A percentile compares a stretch with the other conserved stretches of the same genome.
Evolutionary conservation across 1,284 basidiomycete genomes (phyloP).

Genomic region (Cryptococcus deneoformans): DNA sequence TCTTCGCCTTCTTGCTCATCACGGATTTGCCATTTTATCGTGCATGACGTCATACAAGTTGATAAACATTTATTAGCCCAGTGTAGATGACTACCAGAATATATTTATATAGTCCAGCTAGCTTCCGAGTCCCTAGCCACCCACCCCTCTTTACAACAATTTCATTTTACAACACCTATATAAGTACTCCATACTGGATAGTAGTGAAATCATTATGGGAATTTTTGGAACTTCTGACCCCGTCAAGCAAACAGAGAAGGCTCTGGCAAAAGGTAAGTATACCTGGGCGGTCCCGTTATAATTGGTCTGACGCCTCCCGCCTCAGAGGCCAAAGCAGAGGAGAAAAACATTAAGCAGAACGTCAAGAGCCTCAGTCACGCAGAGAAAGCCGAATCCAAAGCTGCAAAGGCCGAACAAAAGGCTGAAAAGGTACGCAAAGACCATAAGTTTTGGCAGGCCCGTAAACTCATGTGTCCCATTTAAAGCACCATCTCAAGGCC

Average conservation of each 20-base stretch:
- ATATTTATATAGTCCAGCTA: too few species aligned
- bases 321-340: conserved; percentile 31
- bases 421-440: conserved; percentile 20
- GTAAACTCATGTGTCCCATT: not conserved
- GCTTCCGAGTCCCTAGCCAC: too few species aligned
- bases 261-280: conserved; percentile 34
- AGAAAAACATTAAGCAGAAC: conserved; percentile 30
- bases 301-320: not conserved
- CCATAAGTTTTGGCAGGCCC: not conserved
- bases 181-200: too few species aligned
- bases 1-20: too few species aligned
- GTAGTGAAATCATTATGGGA: conserved; percentile 26
- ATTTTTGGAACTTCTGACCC: conserved; percentile 40
- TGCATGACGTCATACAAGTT: too few species aligned
- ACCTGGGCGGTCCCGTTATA: not conserved
- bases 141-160: too few species aligned
- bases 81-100: too few species aligned
- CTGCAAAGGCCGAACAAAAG: conserved; percentile 31
- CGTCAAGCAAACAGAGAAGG: conserved; percentile 40
- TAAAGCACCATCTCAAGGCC: conserved; percentile 36
- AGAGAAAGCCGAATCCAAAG: conserved; percentile 39
- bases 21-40: too few species aligned
- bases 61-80: too few species aligned
- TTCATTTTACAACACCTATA: too few species aligned
- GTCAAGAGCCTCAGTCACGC: conserved; percentile 37